Conservation (phyloP, 768 basidiomycete species). For the Russula compacta region DNA sequence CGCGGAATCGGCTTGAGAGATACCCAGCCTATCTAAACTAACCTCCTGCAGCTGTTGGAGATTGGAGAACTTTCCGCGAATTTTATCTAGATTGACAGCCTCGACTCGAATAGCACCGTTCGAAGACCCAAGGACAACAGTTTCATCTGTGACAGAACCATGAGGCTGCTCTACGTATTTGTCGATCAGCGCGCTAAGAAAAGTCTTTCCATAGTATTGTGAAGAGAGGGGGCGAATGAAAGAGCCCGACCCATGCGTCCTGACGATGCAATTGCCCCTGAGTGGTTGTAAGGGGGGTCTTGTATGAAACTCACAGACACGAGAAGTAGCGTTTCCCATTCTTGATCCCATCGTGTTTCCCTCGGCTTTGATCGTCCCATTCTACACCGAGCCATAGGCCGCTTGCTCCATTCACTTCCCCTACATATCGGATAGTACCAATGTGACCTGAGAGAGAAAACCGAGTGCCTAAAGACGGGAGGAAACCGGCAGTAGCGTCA, state of each 20-base stretch:
- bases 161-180: slow-evolving; percentile 70
- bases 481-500: neutral
- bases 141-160: slow-evolving; percentile 46
- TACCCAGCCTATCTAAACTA: slow-evolving; percentile 64
- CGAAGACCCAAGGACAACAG: slow-evolving; percentile 70
- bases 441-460: slow-evolving; percentile 43
- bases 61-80: slow-evolving; percentile 58
- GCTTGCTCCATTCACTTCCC: slow-evolving; percentile 49
- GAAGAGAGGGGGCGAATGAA: slow-evolving; percentile 67
- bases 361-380: slow-evolving; percentile 81
- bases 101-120: slow-evolving; percentile 77
- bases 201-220: slow-evolving; percentile 56
- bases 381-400: slow-evolving; percentile 94
- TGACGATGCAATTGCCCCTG: slow-evolving; percentile 25
- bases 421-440: slow-evolving; percentile 66
- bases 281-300: neutral
- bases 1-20: slow-evolving; percentile 42
- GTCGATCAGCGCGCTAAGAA: slow-evolving; percentile 59
- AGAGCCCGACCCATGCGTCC: slow-evolving; percentile 56
- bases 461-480: slow-evolving; percentile 43
- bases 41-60: slow-evolving; percentile 64
- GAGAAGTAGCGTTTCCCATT: slow-evolving; percentile 71
- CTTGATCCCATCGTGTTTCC: slow-evolving; percentile 81
- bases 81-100: slow-evolving; percentile 73
- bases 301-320: slow-evolving; percentile 47